Conservation (phyloP, 345 rosid genomes). For the Melastoma malabathricum region DNA sequence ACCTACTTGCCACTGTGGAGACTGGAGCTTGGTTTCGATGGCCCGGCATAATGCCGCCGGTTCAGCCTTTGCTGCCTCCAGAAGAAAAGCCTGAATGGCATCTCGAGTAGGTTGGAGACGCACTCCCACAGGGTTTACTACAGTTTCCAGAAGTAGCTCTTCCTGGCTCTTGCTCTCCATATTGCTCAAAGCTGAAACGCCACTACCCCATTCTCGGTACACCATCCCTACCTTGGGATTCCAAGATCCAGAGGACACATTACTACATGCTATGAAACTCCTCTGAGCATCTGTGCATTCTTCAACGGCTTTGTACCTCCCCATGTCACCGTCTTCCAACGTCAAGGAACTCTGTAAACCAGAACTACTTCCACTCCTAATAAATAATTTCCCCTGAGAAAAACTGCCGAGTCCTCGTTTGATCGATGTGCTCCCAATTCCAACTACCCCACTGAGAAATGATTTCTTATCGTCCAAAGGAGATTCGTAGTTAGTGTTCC, state of each 20-base stretch:
- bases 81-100: slow-evolving; percentile 69
- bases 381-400: slow-evolving; percentile 45
- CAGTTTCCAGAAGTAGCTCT: slow-evolving; percentile 80
- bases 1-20: slow-evolving; percentile 82
- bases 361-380: slow-evolving; percentile 69
- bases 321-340: slow-evolving; percentile 39
- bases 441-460: slow-evolving; percentile 84
- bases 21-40: slow-evolving; percentile 73
- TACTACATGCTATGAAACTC: slow-evolving; percentile 29
- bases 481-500: slow-evolving; percentile 69
- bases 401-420: slow-evolving; percentile 79
- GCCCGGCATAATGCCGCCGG: slow-evolving; percentile 56
- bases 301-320: slow-evolving; percentile 61
- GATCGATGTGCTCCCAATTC: slow-evolving; percentile 81
- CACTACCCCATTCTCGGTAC: slow-evolving; percentile 21
- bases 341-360: slow-evolving; percentile 80
- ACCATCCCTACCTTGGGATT: slow-evolving; percentile 28
- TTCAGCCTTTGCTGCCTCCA: slow-evolving; percentile 80
- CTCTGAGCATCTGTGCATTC: slow-evolving; percentile 32
- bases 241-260: slow-evolving; percentile 50
- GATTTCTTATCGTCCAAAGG: slow-evolving; percentile 75
- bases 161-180: slow-evolving; percentile 51
- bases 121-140: slow-evolving; percentile 88
- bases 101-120: slow-evolving; percentile 94
- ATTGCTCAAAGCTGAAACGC: slow-evolving; percentile 37